Percentiles rank a stretch among this genome's conserved stretches.
Conservation (phyloP, 352 stramenopile species). For the Phytopythium cucurbitacearum region DNA sequence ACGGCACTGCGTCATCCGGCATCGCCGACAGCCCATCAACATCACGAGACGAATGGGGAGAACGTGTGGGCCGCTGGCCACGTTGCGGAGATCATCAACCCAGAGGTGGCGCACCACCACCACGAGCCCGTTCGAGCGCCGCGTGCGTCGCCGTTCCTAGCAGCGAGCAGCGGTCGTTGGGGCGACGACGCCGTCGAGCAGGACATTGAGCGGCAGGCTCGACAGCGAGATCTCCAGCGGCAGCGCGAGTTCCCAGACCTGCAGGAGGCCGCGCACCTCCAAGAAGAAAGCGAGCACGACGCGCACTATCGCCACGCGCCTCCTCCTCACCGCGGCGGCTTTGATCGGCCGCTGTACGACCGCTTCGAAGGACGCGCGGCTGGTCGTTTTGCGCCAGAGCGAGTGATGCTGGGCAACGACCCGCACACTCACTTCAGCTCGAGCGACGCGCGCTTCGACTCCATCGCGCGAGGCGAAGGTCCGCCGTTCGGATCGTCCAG, state of each 20-base stretch:
- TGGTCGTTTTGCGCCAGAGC: too few relatives aligned
- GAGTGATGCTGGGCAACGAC: too few relatives aligned
- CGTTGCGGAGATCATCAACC: conserved; percentile 14
- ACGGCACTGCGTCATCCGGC: not conserved
- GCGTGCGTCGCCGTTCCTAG: not conserved
- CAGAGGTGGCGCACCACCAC: not conserved
- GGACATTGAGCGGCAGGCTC: conserved; percentile 37
- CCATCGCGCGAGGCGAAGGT: conserved; percentile 6
- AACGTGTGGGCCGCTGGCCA: conserved; percentile 24
- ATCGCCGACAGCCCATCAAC: not conserved
- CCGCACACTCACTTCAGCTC: conserved; percentile 19
- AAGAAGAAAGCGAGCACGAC: conserved; percentile 10
- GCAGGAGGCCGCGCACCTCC: conserved; percentile 15
- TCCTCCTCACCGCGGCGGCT: not conserved
- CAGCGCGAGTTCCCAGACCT: conserved; percentile 42
- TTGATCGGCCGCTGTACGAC: too few relatives aligned
- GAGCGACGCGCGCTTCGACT: conserved; percentile 25
- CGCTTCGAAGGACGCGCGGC: too few relatives aligned
- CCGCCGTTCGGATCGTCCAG: too few relatives aligned
- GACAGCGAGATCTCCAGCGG: conserved; percentile 17
- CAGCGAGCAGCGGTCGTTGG: conserved; percentile 40
- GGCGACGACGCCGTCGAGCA: conserved; percentile 71
- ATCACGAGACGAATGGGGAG: not conserved
- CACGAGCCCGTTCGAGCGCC: not conserved
- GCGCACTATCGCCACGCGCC: conserved; percentile 8